These are phyloP conservation scores for Polyporus tsugae DNA, from an alignment of 1,284 basidiomycete genomes.

Conservation along the genomic window DNA sequence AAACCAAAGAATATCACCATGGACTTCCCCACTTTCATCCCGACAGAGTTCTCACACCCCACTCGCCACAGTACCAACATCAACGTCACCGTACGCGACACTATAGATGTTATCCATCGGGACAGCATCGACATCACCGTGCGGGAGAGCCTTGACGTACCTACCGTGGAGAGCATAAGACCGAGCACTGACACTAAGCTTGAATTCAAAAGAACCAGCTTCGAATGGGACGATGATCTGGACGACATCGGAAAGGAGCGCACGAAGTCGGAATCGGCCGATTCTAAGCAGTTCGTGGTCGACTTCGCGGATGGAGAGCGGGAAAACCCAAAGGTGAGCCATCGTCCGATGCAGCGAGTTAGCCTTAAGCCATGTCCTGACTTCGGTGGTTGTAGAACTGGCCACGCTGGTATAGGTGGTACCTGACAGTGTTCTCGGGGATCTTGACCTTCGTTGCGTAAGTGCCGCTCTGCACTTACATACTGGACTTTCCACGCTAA, in stretches of 20 bases:
- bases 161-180: not conserved
- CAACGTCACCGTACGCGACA: not conserved
- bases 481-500: constrained; percentile 61
- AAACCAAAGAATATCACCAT: not conserved
- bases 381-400: constrained; percentile 45
- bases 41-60: not conserved
- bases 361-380: not conserved
- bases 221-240: not conserved
- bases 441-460: constrained; percentile 75
- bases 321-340: constrained; percentile 16
- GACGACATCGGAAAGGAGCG: not conserved
- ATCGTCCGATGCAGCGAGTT: not conserved
- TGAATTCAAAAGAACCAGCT: not conserved
- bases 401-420: constrained; percentile 49
- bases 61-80: not conserved
- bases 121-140: not conserved
- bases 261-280: not conserved
- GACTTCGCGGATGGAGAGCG: constrained; percentile 8
- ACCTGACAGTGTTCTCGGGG: constrained; percentile 65
- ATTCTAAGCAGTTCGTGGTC: not conserved
- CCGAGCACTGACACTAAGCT: constrained; percentile 7
- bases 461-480: constrained; percentile 63
- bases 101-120: not conserved
- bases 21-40: not conserved
- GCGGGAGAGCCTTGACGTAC: not conserved